These are phyloP conservation scores for Salvia rosmarinus DNA, from an alignment of 257 asterid species.

Conservation along the genomic window DNA sequence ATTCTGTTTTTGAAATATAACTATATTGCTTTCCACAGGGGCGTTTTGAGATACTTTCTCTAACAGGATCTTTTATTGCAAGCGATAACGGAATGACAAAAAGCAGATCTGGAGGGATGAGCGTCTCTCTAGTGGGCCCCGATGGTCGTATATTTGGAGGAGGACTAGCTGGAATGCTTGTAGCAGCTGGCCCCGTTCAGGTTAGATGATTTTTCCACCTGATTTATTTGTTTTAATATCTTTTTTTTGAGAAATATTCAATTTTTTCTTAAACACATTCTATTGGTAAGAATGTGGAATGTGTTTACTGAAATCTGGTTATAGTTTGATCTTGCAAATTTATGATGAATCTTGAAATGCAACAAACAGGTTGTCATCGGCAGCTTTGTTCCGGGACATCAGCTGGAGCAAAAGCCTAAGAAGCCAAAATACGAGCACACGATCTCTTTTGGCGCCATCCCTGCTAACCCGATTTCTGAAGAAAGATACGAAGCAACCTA, in stretches of 20 bases:
- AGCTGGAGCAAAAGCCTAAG: conserved; percentile 57
- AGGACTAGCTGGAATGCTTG: conserved; percentile 90
- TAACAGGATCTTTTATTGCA: conserved; percentile 78
- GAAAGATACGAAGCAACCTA: conserved; percentile 38
- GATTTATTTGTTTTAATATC: neutral
- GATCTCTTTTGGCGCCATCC: conserved; percentile 46
- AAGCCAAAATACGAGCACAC: conserved; percentile 64
- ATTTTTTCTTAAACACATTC: too few relatives aligned
- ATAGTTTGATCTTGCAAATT: conserved; percentile 9
- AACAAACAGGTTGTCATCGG: conserved; percentile 83
- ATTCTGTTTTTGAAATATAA: neutral
- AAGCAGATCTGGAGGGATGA: conserved; percentile 92
- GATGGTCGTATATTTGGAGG: conserved; percentile 96
- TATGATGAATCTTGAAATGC: conserved; percentile 25
- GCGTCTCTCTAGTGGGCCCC: conserved; percentile 85
- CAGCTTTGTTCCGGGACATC: conserved; percentile 61
- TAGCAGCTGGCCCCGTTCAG: conserved; percentile 91
- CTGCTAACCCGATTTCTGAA: conserved; percentile 51
- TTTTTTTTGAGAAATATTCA: too few relatives aligned
- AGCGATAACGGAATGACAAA: conserved; percentile 74
- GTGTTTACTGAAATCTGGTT: neutral
- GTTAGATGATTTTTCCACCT: conserved; percentile 40
- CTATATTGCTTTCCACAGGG: conserved; percentile 55
- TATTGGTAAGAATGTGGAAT: too few relatives aligned
- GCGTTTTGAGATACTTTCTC: conserved; percentile 77